Evolutionary conservation across 2,329 filamentous ascomycete genomes (phyloP).

Genomic region (Ophiostoma angusticollis): DNA sequence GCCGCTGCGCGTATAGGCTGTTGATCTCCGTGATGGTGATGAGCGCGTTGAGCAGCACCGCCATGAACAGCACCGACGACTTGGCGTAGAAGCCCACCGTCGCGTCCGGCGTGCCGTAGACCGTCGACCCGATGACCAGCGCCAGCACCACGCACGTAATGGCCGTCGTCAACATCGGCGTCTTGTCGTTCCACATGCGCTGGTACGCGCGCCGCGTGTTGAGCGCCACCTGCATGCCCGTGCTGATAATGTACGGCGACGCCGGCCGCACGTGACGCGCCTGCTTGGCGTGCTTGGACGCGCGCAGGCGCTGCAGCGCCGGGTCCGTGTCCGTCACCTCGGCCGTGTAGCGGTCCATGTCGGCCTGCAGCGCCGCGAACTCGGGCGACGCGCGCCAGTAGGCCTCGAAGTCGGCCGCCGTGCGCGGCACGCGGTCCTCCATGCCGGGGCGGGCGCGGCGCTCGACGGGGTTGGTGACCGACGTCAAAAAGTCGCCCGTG

Average conservation of each 20-base stretch:
- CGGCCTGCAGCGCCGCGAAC: constrained; percentile 35
- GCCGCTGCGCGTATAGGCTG: constrained; percentile 75
- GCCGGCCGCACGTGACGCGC: constrained; percentile 32
- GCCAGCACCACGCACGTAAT: constrained; percentile 59
- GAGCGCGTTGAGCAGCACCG: constrained; percentile 75
- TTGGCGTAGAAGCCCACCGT: constrained; percentile 39
- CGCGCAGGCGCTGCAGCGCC: constrained; percentile 31
- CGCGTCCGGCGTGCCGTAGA: constrained; percentile 12
- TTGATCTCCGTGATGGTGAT: constrained; percentile 71
- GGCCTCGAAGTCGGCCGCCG: constrained; percentile 46
- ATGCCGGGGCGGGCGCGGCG: constrained; percentile 45
- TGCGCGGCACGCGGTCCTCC: constrained; percentile 42
- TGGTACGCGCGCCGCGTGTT: constrained; percentile 60
- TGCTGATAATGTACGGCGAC: constrained; percentile 50
- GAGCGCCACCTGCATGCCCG: constrained; percentile 34
- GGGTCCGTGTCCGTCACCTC: constrained; percentile 23
- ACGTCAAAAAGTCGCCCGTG: constrained; percentile 66
- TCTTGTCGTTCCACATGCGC: constrained; percentile 64
- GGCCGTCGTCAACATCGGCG: constrained; percentile 63
- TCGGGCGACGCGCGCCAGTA: constrained; percentile 44
- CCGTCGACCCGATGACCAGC: constrained; percentile 11
- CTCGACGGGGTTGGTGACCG: constrained; percentile 60
- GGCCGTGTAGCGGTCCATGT: constrained; percentile 43
- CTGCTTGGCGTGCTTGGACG: constrained; percentile 40
- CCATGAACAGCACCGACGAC: constrained; percentile 74